Percentiles rank a stretch among this genome's conserved stretches.
phyloP scores from a whole-genome alignment of 345 rosid species.

The Gynandropsis gynandra region DNA sequence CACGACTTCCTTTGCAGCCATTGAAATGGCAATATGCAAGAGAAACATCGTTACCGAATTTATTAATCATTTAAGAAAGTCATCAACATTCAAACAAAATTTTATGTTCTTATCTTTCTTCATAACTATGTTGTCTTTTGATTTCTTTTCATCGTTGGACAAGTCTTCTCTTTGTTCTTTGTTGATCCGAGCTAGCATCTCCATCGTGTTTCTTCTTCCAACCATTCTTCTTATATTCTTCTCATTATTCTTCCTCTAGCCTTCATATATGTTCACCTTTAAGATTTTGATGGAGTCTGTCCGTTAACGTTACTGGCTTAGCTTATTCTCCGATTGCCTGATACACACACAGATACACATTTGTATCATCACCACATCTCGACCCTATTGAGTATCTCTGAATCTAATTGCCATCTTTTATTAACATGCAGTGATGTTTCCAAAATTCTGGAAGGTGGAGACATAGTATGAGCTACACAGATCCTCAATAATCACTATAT shows the following conservation, averaged over 20 bases:
- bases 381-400: too few species aligned
- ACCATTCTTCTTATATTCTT: constrained; percentile 36
- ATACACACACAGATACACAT: constrained; percentile 5
- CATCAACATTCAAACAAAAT: background rate
- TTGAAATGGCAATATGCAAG: constrained; percentile 69
- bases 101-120: constrained; percentile 67
- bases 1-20: constrained; percentile 76
- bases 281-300: constrained; percentile 49
- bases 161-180: constrained; percentile 35
- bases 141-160: constrained; percentile 36
- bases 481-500: too few species aligned
- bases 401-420: too few species aligned
- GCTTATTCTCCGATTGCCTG: constrained; percentile 80
- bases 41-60: background rate
- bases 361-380: background rate
- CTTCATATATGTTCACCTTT: constrained; percentile 23
- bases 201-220: constrained; percentile 62
- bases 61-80: constrained; percentile 3
- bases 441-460: too few species aligned
- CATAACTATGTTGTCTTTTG: constrained; percentile 43
- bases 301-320: constrained; percentile 70
- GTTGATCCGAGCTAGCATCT: too few species aligned
- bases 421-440: too few species aligned
- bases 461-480: too few species aligned
- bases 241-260: too few species aligned